Evolutionary conservation across 257 asterid genomes (phyloP), one percentile per base, ranked within the genome.

Genomic region (Striga asiatica): DNA sequence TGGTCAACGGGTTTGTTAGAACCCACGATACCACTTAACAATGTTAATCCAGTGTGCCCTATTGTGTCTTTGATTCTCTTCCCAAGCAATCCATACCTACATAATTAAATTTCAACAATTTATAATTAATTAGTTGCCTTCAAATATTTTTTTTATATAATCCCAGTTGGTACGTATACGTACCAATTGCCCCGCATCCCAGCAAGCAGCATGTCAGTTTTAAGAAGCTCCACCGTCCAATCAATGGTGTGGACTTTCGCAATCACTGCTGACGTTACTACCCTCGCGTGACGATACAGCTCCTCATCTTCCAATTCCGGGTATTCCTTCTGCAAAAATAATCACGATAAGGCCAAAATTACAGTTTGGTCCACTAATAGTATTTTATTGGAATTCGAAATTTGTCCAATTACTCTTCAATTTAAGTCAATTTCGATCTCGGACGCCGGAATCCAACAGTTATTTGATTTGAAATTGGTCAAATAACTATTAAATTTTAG

Each of bases 171-270:
- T n/a, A n/a, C n/a, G n/a, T n/a, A n/a, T 16, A 9, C n/a, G 45
- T 61, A 80, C 89, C 89, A 83, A 48, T 76, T 78, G 35, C 24
- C 45, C 0, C 86, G 76, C 89, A 83, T 69, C 34, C 41, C 86
- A 0, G 86, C 89, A 0, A 17, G 71, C 23, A 80, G 21, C 23
- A 59, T 78, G 29, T 78, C 76, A 0, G 81, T 81, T 32, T 78
- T 83, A 6, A 80, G 86, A 57, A 83, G 86, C 61, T 80, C 94
- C 8, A 83, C 71, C 0, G 89, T 78, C 93, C 93, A 83, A 48
- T 83, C 94, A 56, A 83, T 80, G 21, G 94, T 80, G 79, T 83
- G 94, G 45, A 83, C 58, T 58, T 83, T 83, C 0, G 94, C 89
- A 6, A 80, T 80, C 0, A 80, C 81, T 0, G 94, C 86, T 25